Percentiles rank a stretch among this genome's conserved stretches.
Conservation (phyloP, 495 filamentous ascomycete species). For the Aspergillus funiculosus region DNA sequence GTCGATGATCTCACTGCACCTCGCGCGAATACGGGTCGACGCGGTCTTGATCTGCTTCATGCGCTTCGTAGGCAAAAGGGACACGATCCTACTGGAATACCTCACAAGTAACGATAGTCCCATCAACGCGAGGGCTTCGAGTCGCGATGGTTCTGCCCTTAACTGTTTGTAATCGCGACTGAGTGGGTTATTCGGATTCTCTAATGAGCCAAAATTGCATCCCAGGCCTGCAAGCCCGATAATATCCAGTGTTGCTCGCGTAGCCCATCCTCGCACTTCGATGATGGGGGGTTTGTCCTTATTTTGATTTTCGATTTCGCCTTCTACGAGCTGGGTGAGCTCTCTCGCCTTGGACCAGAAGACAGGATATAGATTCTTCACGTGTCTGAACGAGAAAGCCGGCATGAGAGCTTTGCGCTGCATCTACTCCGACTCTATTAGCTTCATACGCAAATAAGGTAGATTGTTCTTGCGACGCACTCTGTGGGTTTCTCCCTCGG, state of each 20-base stretch:
- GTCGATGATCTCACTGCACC: too few species aligned
- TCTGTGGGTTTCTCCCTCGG: too few species aligned
- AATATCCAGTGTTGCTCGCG: conserved; percentile 67
- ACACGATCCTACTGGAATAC: too few species aligned
- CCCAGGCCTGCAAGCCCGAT: conserved; percentile 69
- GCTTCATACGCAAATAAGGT: too few species aligned
- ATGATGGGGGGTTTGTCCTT: conserved; percentile 23
- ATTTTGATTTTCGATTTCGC: background rate
- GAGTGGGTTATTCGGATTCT: conserved; percentile 51
- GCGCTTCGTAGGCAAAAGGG: too few species aligned
- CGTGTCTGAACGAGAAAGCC: conserved; percentile 63
- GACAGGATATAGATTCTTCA: conserved; percentile 64
- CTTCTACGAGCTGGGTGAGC: background rate
- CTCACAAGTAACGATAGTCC: too few species aligned
- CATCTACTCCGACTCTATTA: too few species aligned
- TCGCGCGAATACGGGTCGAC: too few species aligned
- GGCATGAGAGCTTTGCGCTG: conserved; percentile 64
- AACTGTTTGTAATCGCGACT: conserved; percentile 44
- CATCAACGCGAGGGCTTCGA: too few species aligned
- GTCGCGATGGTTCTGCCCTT: too few species aligned
- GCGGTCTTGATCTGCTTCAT: too few species aligned
- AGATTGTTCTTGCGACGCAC: too few species aligned
- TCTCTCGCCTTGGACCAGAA: conserved; percentile 56
- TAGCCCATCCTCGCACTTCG: conserved; percentile 46
- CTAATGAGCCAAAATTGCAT: conserved; percentile 61